Percentiles rank a stretch among this genome's conserved stretches.
These are phyloP conservation scores for Colletotrichum chrysophilum DNA, from an alignment of 2,329 filamentous ascomycete genomes.

Conservation along the genomic window DNA sequence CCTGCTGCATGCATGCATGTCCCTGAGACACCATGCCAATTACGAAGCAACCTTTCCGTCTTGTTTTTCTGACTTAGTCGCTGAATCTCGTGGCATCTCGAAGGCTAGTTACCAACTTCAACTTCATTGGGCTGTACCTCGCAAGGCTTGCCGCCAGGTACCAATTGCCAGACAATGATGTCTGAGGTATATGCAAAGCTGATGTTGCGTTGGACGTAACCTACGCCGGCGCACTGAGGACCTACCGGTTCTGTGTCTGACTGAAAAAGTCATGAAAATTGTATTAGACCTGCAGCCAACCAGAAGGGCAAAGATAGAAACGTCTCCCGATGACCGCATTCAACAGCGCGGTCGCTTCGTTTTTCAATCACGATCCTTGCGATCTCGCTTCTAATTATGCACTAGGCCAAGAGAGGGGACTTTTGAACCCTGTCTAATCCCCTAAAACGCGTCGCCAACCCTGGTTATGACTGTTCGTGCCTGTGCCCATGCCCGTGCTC, in stretches of 20 bases:
- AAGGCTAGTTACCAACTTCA: background rate
- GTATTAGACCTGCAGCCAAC: background rate
- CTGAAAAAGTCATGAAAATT: background rate
- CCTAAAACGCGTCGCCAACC: background rate
- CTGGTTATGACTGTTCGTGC: background rate
- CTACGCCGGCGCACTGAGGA: background rate
- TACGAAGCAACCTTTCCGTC: background rate
- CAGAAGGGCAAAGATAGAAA: background rate
- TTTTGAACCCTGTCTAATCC: background rate
- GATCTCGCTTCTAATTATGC: background rate
- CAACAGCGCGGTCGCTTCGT: background rate
- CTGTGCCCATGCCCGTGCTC: background rate
- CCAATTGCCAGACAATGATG: background rate
- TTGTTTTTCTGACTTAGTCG: background rate
- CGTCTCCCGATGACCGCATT: background rate
- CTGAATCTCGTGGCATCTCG: background rate
- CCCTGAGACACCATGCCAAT: background rate
- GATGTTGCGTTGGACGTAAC: background rate
- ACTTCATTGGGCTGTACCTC: background rate
- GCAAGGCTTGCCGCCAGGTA: background rate
- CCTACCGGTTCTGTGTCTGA: background rate
- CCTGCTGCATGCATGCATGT: background rate
- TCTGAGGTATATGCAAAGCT: background rate
- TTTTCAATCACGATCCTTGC: background rate
- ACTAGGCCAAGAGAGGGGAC: background rate